Evolutionary conservation across 2,329 filamentous ascomycete species (phyloP).

Genomic region (Apiospora koreana): DNA sequence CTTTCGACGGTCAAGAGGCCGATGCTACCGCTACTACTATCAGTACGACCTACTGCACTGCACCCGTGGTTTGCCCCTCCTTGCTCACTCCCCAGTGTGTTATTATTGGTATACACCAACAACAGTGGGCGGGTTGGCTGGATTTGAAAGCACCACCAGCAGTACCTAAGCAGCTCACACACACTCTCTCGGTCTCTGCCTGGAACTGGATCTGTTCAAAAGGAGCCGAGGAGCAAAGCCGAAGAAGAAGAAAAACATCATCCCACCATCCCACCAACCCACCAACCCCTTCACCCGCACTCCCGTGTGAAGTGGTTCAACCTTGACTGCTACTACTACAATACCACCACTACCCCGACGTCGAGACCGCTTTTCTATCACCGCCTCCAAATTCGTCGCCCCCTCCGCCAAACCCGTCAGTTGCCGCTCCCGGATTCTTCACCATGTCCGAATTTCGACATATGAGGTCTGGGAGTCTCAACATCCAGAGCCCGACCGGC

Average conservation of each 20-base stretch:
- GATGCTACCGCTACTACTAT: neutral
- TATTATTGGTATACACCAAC: neutral
- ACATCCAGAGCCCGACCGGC: conserved; percentile 35
- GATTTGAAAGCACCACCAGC: neutral
- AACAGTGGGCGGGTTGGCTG: conserved; percentile 5
- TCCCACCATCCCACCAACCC: neutral
- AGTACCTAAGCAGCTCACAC: neutral
- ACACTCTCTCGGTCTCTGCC: too few relatives aligned
- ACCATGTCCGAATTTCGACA: conserved; percentile 57
- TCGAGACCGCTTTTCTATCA: conserved; percentile 6
- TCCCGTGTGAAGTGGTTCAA: neutral
- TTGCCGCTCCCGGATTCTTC: conserved; percentile 17
- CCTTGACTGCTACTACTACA: conserved; percentile 2
- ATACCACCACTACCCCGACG: conserved; percentile 2
- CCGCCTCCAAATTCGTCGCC: neutral
- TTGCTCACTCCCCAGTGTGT: neutral
- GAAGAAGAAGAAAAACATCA: neutral
- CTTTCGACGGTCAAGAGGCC: neutral
- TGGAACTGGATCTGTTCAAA: neutral
- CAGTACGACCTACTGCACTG: neutral
- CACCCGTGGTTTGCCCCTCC: neutral
- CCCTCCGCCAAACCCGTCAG: neutral
- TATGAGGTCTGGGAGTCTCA: conserved; percentile 59
- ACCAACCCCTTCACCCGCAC: neutral
- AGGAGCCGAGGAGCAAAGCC: neutral